These are phyloP conservation scores for Trypanosoma melophagium DNA, from an alignment of 208 protist genomes.

Conservation along the genomic window DNA sequence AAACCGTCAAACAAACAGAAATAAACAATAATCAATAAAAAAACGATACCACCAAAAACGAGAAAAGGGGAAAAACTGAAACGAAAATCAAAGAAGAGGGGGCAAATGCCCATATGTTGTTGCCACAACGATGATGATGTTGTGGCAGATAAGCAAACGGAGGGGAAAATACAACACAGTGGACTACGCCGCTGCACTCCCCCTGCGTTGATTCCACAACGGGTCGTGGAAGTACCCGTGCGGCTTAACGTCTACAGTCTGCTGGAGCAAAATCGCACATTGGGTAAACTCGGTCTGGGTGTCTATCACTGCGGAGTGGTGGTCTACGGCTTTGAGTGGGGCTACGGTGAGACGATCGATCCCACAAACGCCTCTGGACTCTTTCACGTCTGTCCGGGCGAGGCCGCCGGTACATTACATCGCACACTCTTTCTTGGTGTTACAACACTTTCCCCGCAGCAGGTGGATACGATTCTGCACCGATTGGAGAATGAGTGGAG, in stretches of 20 bases:
- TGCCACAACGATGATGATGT: slow-evolving; percentile 28
- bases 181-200: slow-evolving; percentile 45
- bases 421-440: slow-evolving; percentile 67
- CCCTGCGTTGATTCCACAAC: slow-evolving; percentile 35
- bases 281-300: slow-evolving; percentile 78
- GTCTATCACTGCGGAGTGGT: slow-evolving; percentile 89
- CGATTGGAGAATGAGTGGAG: slow-evolving; percentile 87
- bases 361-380: slow-evolving; percentile 65
- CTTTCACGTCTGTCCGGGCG: slow-evolving; percentile 74
- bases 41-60: not conserved
- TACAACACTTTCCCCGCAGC: slow-evolving; percentile 74
- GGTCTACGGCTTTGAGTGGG: slow-evolving; percentile 90
- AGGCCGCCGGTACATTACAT: slow-evolving; percentile 67
- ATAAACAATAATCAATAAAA: too few species aligned
- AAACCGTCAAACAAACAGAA: too few species aligned
- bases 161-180: slow-evolving; percentile 18
- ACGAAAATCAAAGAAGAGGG: slow-evolving; percentile 10
- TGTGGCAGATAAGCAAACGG: slow-evolving; percentile 34
- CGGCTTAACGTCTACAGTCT: slow-evolving; percentile 86
- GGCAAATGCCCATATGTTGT: slow-evolving; percentile 45
- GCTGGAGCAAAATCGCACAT: slow-evolving; percentile 55
- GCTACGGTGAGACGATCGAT: slow-evolving; percentile 81
- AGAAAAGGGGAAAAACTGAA: slow-evolving; percentile 1
- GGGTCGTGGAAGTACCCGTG: slow-evolving; percentile 46
- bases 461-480: slow-evolving; percentile 87